These are phyloP conservation scores for Coniella lustricola DNA, from an alignment of 2,329 filamentous ascomycete genomes.

Conservation along the genomic window DNA sequence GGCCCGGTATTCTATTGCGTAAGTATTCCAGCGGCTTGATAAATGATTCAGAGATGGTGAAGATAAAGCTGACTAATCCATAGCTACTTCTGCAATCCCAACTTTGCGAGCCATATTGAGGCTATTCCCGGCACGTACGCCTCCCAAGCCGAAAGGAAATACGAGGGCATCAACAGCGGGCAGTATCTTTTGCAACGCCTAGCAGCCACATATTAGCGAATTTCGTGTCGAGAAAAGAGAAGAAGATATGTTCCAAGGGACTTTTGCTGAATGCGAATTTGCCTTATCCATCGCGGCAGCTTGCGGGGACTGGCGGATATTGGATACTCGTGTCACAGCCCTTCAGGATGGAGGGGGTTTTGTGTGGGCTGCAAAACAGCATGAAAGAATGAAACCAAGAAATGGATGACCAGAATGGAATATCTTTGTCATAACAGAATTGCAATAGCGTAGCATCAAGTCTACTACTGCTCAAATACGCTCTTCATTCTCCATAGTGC, in stretches of 20 bases:
- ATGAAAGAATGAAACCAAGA: too few relatives aligned
- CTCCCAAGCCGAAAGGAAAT: constrained; percentile 64
- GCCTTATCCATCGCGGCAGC: too few relatives aligned
- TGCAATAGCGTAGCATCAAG: too few relatives aligned
- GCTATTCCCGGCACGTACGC: constrained; percentile 72
- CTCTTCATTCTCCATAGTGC: too few relatives aligned
- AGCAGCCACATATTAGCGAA: constrained; percentile 65
- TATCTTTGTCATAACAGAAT: too few relatives aligned
- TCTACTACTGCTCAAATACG: too few relatives aligned
- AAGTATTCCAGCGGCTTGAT: constrained; percentile 24
- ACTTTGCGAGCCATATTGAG: constrained; percentile 68
- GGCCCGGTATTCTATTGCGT: constrained; percentile 79
- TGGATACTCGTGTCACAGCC: too few relatives aligned
- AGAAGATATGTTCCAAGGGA: background rate
- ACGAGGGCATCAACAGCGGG: constrained; percentile 67
- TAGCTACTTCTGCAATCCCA: constrained; percentile 83
- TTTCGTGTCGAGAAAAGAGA: background rate
- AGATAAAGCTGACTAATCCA: constrained; percentile 1
- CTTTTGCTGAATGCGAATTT: too few relatives aligned
- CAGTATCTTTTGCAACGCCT: constrained; percentile 76
- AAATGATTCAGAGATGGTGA: background rate
- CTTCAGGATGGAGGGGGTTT: too few relatives aligned
- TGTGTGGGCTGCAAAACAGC: too few relatives aligned
- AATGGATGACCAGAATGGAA: too few relatives aligned
- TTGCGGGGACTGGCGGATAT: too few relatives aligned